Percentiles rank a stretch among this genome's conserved stretches.
phyloP scores from a whole-genome alignment of 192 early-diverging fungal genomes.

The Dimargaris cristalligena region DNA sequence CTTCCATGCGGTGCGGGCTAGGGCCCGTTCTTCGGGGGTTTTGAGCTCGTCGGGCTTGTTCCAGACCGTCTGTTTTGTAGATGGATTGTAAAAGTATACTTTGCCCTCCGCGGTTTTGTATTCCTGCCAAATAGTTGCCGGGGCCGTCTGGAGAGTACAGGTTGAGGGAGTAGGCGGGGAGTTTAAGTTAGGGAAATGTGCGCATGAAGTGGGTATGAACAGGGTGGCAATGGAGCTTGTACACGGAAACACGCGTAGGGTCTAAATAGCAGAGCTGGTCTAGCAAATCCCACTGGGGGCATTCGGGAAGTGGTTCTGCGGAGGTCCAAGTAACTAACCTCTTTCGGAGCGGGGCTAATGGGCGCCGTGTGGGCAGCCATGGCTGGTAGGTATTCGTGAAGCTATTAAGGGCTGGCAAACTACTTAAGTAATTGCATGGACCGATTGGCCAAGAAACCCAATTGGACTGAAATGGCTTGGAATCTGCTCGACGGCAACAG shows the following conservation, averaged over 20 bases:
- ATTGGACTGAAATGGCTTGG: no score
- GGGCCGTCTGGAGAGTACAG: slow-evolving; percentile 1
- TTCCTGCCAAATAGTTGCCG: slow-evolving; percentile 41
- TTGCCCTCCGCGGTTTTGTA: slow-evolving; percentile 66
- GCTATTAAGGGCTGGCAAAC: no score
- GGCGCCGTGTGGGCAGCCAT: no score
- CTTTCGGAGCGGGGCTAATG: no score
- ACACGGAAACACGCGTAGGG: no score
- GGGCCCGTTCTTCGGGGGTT: slow-evolving; percentile 44
- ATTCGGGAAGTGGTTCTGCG: neutral
- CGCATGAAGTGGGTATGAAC: no score
- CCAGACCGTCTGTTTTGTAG: slow-evolving; percentile 69
- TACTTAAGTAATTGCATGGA: no score
- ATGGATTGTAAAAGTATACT: slow-evolving; percentile 69
- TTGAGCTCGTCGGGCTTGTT: slow-evolving; percentile 88
- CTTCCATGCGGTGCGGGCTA: slow-evolving; percentile 59
- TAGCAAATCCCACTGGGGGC: neutral
- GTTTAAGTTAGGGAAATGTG: neutral
- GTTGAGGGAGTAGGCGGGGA: neutral
- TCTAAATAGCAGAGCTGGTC: no score
- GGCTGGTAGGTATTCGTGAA: no score
- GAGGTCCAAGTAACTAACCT: no score
- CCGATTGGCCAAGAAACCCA: no score
- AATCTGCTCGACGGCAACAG: neutral
- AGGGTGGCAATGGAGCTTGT: no score